Percentiles rank a stretch among this genome's conserved stretches.
Conservation (phyloP, 306 rosid species). For the Ormosia semicastrata region DNA sequence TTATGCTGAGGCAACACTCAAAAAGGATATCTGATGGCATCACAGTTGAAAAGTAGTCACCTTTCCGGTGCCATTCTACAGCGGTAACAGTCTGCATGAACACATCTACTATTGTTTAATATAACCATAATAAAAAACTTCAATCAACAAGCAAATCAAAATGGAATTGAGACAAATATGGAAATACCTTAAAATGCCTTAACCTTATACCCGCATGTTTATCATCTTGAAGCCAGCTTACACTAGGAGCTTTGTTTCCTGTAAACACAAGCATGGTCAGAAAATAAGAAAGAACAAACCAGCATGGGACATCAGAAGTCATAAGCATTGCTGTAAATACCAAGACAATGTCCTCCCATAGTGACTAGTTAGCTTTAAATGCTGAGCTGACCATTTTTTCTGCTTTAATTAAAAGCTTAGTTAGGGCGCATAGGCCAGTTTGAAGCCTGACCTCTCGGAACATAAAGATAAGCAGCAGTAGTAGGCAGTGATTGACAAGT, state of each 20-base stretch:
- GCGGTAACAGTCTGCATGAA: constrained; percentile 76
- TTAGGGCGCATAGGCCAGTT: neutral
- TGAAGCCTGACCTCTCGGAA: neutral
- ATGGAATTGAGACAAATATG: constrained; percentile 23
- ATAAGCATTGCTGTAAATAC: neutral
- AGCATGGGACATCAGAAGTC: constrained; percentile 8
- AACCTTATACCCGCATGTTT: constrained; percentile 63
- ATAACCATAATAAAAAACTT: constrained; percentile 7
- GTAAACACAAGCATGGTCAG: constrained; percentile 17
- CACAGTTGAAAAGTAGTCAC: constrained; percentile 91
- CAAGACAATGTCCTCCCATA: neutral
- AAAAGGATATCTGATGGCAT: constrained; percentile 95
- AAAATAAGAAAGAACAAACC: constrained; percentile 14
- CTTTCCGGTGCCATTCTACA: constrained; percentile 94
- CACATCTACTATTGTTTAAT: constrained; percentile 13
- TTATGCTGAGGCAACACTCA: neutral
- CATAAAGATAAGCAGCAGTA: neutral
- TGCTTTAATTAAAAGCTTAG: neutral
- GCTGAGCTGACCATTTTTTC: neutral
- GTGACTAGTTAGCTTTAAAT: constrained; percentile 12
- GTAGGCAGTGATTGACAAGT: neutral
- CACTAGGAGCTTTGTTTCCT: constrained; percentile 46
- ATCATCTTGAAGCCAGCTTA: constrained; percentile 82
- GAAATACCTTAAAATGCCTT: constrained; percentile 79
- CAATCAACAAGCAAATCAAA: neutral